A percentile compares a stretch with the other conserved stretches of the same genome.
These are phyloP conservation scores for Panus rudis DNA, from an alignment of 768 basidiomycete species.

Conservation along the genomic window DNA sequence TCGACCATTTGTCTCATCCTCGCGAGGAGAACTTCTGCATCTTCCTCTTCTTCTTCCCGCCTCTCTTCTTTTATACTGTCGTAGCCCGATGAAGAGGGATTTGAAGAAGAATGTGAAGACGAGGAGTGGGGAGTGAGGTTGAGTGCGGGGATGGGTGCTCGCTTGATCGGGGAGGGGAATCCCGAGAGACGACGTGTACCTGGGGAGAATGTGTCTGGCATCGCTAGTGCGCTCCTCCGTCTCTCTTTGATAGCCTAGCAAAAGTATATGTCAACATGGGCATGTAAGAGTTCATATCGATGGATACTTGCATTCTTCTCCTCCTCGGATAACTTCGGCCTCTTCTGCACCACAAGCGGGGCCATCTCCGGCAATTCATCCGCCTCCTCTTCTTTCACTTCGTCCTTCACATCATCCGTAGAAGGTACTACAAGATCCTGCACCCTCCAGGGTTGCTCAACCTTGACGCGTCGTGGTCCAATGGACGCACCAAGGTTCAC, in stretches of 20 bases:
- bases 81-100: constrained; percentile 1
- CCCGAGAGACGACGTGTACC: constrained; percentile 36
- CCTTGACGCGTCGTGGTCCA: constrained; percentile 39
- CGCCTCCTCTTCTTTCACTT: constrained; percentile 9
- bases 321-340: constrained; percentile 32
- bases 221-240: constrained; percentile 47
- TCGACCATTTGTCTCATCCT: constrained; percentile 32
- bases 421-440: constrained; percentile 44
- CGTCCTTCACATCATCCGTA: constrained; percentile 4
- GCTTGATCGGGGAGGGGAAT: constrained; percentile 13
- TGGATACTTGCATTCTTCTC: constrained; percentile 36
- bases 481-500: constrained; percentile 19
- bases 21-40: constrained; percentile 28
- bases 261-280: not conserved
- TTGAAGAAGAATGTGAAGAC: not conserved
- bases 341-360: constrained; percentile 9
- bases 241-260: constrained; percentile 54
- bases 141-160: constrained; percentile 12
- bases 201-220: constrained; percentile 43
- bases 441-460: constrained; percentile 50
- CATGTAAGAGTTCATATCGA: not conserved
- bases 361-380: constrained; percentile 1
- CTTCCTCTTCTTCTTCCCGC: constrained; percentile 23
- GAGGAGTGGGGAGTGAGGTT: not conserved
- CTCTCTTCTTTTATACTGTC: constrained; percentile 1